A percentile compares a stretch with the other conserved stretches of the same genome.
These are phyloP conservation scores for Anisodus acutangulus DNA, from an alignment of 257 asterid genomes.

Conservation along the genomic window DNA sequence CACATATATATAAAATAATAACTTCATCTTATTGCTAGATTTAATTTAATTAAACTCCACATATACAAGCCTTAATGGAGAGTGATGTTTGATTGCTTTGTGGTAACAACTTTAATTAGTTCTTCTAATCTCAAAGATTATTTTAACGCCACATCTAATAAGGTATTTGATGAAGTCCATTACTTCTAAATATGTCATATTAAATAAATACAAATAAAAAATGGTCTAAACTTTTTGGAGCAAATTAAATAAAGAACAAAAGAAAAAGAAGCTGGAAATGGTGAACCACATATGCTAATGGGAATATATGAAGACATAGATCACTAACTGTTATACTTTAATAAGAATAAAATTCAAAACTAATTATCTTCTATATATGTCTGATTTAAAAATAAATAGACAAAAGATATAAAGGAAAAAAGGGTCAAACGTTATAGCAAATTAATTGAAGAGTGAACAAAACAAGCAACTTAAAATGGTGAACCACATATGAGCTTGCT, in stretches of 20 bases:
- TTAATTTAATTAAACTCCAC: background rate
- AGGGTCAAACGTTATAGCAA: too few species aligned
- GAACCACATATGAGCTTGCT: background rate
- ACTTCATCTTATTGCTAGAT: background rate
- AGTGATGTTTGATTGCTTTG: conserved; percentile 15
- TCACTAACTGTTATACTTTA: background rate
- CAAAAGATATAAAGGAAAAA: background rate
- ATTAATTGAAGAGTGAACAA: too few species aligned
- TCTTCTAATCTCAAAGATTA: conserved; percentile 2
- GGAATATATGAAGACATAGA: background rate
- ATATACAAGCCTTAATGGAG: background rate
- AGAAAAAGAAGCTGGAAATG: background rate
- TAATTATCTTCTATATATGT: background rate
- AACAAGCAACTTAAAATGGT: background rate
- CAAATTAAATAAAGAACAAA: too few species aligned
- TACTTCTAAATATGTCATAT: background rate
- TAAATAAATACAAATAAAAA: background rate
- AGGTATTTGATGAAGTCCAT: background rate
- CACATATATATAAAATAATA: background rate
- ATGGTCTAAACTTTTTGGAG: background rate
- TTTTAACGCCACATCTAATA: conserved; percentile 3
- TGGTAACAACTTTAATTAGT: background rate
- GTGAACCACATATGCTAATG: background rate
- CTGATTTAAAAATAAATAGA: background rate
- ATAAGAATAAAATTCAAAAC: background rate